These are phyloP conservation scores for Rhynchospora breviuscula DNA, from an alignment of 176 grass and related monocot species.

Conservation along the genomic window DNA sequence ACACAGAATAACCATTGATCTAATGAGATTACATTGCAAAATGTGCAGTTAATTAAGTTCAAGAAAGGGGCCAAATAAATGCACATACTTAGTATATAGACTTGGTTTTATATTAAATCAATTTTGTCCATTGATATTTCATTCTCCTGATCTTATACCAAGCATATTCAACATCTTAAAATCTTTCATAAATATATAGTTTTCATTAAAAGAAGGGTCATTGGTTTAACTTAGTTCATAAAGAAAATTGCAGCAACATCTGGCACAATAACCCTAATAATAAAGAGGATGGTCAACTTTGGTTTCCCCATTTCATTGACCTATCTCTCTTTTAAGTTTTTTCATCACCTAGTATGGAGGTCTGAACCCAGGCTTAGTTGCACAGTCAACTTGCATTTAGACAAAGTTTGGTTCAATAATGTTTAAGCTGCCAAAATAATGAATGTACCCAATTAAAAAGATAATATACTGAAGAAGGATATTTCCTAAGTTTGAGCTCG, in stretches of 20 bases:
- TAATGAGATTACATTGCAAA: not conserved
- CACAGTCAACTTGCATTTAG: not conserved
- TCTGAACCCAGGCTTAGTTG: not conserved
- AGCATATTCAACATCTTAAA: not conserved
- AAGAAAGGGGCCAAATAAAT: not conserved
- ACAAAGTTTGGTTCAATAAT: not conserved
- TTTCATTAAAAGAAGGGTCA: not conserved
- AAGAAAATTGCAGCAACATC: not conserved
- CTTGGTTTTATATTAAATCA: not conserved
- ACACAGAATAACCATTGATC: not conserved
- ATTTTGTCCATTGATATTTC: not conserved
- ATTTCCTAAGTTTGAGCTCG: slow-evolving; percentile 29
- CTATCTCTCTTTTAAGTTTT: not conserved
- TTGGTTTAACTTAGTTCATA: not conserved
- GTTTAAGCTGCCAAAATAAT: not conserved
- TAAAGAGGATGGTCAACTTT: not conserved
- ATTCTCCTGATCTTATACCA: not conserved
- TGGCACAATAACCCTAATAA: not conserved
- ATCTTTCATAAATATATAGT: not conserved
- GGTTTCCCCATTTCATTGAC: not conserved
- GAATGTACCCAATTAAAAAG: not conserved
- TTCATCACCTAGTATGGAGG: not conserved
- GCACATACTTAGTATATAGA: not conserved
- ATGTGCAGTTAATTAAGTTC: not conserved
- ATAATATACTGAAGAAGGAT: slow-evolving; percentile 12